Conservation (phyloP, 331 rosid genomes). For the Malus hybrid region DNA sequence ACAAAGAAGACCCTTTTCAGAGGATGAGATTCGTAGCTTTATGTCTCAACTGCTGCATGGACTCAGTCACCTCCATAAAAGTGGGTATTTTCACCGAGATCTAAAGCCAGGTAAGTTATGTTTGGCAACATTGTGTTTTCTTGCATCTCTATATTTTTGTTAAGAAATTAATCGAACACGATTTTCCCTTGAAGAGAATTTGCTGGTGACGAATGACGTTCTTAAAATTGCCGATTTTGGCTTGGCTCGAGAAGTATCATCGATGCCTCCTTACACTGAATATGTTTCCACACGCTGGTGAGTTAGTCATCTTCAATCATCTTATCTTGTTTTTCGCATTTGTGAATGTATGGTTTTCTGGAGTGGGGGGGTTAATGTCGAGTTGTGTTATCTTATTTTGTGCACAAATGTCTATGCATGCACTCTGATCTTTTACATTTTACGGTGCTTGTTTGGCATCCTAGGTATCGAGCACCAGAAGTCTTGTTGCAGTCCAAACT, state of each 20-base stretch:
- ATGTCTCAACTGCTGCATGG: slow-evolving; percentile 66
- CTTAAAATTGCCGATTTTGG: slow-evolving; percentile 84
- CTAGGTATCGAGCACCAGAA: slow-evolving; percentile 89
- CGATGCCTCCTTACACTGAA: slow-evolving; percentile 83
- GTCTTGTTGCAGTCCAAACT: slow-evolving; percentile 64
- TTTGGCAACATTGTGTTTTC: slow-evolving; percentile 7
- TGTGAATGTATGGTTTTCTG: background rate
- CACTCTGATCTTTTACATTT: background rate
- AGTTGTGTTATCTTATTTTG: background rate
- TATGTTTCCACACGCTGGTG: slow-evolving; percentile 92
- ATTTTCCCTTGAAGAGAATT: slow-evolving; percentile 46
- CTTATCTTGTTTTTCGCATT: background rate
- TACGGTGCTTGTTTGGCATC: slow-evolving; percentile 8
- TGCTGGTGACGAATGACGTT: slow-evolving; percentile 69
- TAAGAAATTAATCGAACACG: background rate
- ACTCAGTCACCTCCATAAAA: slow-evolving; percentile 65
- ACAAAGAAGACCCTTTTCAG: slow-evolving; percentile 56
- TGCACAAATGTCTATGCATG: background rate
- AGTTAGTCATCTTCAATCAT: slow-evolving; percentile 24
- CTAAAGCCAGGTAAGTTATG: slow-evolving; percentile 63
- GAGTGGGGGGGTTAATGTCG: background rate
- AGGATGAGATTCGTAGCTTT: slow-evolving; percentile 62
- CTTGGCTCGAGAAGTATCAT: slow-evolving; percentile 76
- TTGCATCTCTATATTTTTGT: slow-evolving; percentile 1
- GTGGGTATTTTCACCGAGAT: slow-evolving; percentile 77